Evolutionary conservation across 208 protist genomes (phyloP), one percentile per base, ranked within the genome.

Genomic region (Acanthamoeba royreba): DNA sequence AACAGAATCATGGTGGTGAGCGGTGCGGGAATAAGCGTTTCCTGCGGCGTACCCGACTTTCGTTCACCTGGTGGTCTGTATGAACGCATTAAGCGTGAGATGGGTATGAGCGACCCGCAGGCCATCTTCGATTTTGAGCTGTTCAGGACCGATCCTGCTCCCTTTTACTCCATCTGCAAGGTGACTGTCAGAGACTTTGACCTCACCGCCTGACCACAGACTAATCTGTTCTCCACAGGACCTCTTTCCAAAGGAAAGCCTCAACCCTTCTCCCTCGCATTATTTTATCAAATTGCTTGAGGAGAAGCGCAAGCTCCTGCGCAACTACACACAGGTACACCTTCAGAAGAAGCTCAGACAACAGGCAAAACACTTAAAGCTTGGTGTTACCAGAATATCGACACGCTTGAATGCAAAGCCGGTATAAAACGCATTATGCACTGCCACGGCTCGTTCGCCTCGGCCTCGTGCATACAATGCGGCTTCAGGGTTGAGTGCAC

Each of bases 21-120:
- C 31, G 81, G 81, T 17, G 81, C 81, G 15, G 81, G 81, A 15
- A 94, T 97, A 25, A 95, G 87, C 31, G 95, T 96, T 7, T 77
- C 63, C 0, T 95, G 94, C 8, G 96, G 96, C 42, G 97, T 97
- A 46, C 95, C 96, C 0, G 96, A 97, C 87, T 97, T 97, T 61
- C 69, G 96, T 15, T 94, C 92, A 47, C 95, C 93, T 45, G 95
- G 94, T 35, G 96, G 96, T 38, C 74, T 97, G n/a, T 97, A 97
- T 91, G 38, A 79, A 11, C 94, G 93, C 33, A 58, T 97, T 22
- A 53, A 92, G 31, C 72, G 96, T 19, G 91, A 93, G 55, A 81
- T 94, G 40, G 93, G 93, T 13, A 83, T 96, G 7, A n/a, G 52
- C n/a, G 35, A 94, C 2, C 95, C 96, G 17, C 79, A 96, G 93